Percentiles rank a stretch among this genome's conserved stretches.
Evolutionary conservation across 169 alveolate genomes (phyloP).

Genomic region (Ophryocystis elektroscirrha): DNA sequence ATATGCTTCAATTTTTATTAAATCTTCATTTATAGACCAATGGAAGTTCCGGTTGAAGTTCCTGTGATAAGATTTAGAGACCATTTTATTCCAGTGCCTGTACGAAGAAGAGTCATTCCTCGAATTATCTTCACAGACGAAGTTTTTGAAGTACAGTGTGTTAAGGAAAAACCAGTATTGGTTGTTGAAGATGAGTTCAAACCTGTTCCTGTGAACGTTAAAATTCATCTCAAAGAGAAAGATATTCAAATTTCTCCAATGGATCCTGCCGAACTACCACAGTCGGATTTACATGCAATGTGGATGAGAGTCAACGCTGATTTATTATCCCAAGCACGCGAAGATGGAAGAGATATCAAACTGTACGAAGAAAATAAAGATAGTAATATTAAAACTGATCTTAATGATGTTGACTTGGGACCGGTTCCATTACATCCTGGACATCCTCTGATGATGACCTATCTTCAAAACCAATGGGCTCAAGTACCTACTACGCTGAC

Average conservation of each 20-base stretch:
- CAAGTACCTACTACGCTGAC: not conserved
- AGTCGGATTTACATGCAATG: conserved; percentile 56
- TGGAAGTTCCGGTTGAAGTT: conserved; percentile 50
- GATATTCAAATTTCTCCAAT: conserved; percentile 44
- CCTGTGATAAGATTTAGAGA: conserved; percentile 52
- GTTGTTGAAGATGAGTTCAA: conserved; percentile 44
- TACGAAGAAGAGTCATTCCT: conserved; percentile 45
- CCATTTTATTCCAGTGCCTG: conserved; percentile 53
- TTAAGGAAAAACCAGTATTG: conserved; percentile 45
- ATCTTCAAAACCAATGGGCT: not conserved
- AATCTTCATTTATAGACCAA: conserved; percentile 29
- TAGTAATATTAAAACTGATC: too few relatives aligned
- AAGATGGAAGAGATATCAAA: conserved; percentile 23
- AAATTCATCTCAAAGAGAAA: conserved; percentile 36
- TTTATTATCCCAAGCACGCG: conserved; percentile 27
- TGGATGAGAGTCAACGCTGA: conserved; percentile 60
- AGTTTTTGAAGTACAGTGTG: conserved; percentile 48
- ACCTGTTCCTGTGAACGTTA: conserved; percentile 52
- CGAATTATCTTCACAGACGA: conserved; percentile 48
- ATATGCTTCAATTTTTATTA: too few relatives aligned
- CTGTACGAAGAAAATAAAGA: too few relatives aligned
- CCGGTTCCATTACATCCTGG: not conserved
- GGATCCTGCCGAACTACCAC: conserved; percentile 52
- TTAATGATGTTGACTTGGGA: too few relatives aligned
- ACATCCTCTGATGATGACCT: not conserved